Base-by-base conservation (phyloP, 805 yeast genomes). In the Trichomonascus vanleenenianus region DNA sequence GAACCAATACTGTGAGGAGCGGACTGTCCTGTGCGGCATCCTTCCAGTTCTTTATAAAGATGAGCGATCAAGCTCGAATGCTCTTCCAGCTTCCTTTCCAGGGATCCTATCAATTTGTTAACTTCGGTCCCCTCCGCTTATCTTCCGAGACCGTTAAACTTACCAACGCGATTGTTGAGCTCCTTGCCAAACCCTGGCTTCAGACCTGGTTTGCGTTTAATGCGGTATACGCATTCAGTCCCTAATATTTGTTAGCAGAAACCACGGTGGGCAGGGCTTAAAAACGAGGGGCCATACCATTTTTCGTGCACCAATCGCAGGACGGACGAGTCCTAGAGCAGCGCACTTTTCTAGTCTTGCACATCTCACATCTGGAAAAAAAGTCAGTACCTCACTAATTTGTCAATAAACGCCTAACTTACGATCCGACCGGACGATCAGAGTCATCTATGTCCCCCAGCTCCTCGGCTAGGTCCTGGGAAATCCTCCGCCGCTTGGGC, bases 151-250 rank as follows among this genome's bases (percentile, higher is more conserved):
- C 27, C 27, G 27, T 22, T 22, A 22, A 22, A 22, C 45, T 39
- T 45, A 31, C 46, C 58, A 20, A 54, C 42, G 31, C 57, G 33
- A 18, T 53, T 55, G 22, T 44, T 39, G 12, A 55, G 45, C 32
- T 50, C 52, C 20, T 45, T 52, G 12, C 60, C 58, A 34, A 54
- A 56, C 15, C 60, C 60, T 1, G 55, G 46, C 37, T 52, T 51
- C 36, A 56, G 47, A 3, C 60, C 60, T 4, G 60, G 60, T 33
- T 53, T 55, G 30, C 49, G 49, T 35, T 54, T 56, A 16, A 47
- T 54, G 16, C 44, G 33, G 43, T 56, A 55, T 30, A 48, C 46
- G 37, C 60, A 56, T 19, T 43, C 48, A 30, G 49, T 38, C 10
- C 43, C 57, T 54, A n/a, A n/a, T n/a, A n/a, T n/a, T n/a, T n/a